Percentiles rank a stretch among this genome's conserved stretches.
Conservation (phyloP, 2,329 filamentous ascomycete species). For the Elsinoe australis region DNA sequence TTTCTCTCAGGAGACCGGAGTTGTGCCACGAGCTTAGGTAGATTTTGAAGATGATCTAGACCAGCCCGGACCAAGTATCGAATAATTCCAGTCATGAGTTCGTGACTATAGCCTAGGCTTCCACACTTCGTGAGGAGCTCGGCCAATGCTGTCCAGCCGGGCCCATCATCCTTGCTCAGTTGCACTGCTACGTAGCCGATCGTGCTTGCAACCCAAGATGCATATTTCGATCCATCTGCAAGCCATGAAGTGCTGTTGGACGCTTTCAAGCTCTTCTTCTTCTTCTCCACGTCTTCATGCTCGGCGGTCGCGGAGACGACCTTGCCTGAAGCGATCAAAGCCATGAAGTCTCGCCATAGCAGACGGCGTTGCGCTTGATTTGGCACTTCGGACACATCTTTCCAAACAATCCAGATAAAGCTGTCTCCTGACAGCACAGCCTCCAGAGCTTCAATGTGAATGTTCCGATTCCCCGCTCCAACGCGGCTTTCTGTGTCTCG, state of each 20-base stretch:
- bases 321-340: constrained; percentile 52
- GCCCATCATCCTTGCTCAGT: constrained; percentile 22
- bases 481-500: too few relatives aligned
- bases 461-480: background rate
- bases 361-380: constrained; percentile 42
- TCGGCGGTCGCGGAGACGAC: constrained; percentile 53
- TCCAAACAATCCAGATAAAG: constrained; percentile 39
- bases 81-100: background rate
- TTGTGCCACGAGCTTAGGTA: constrained; percentile 31
- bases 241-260: constrained; percentile 61
- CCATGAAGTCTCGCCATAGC: constrained; percentile 57
- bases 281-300: constrained; percentile 47
- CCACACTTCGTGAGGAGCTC: constrained; percentile 52
- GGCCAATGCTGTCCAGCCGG: constrained; percentile 30
- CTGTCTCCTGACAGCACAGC: constrained; percentile 39
- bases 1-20: constrained; percentile 45
- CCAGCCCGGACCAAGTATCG: background rate
- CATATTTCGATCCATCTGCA: constrained; percentile 56
- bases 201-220: constrained; percentile 57
- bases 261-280: too few relatives aligned
- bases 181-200: too few relatives aligned
- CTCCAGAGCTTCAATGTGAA: background rate
- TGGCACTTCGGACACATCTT: constrained; percentile 34
- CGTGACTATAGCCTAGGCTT: constrained; percentile 65
- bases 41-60: background rate